A percentile compares a stretch with the other conserved stretches of the same genome.
Evolutionary conservation across 2,329 filamentous ascomycete species (phyloP).

Genomic region (Chrysoporthe austroafricana): DNA sequence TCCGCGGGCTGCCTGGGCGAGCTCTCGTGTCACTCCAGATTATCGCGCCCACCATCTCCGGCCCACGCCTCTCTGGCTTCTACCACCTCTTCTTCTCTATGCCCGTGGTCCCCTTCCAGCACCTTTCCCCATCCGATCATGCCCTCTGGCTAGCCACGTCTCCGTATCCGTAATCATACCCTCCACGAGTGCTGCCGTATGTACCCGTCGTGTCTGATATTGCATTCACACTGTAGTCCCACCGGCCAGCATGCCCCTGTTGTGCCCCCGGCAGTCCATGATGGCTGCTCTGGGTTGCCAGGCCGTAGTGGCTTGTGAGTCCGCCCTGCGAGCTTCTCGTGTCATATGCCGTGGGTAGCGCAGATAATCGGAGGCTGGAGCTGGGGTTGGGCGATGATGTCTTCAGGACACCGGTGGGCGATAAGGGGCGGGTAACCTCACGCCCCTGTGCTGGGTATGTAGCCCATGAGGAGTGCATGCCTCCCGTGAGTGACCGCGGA

Average conservation of each 20-base stretch:
- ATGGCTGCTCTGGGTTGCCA: conserved; percentile 23
- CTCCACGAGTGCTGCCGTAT: conserved; percentile 25
- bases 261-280: conserved; percentile 22
- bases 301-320: conserved; percentile 24
- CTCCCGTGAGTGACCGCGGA: conserved; percentile 26
- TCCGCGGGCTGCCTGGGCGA: not conserved
- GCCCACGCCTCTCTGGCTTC: not conserved
- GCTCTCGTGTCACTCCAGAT: conserved; percentile 12
- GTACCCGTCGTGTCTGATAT: conserved; percentile 28
- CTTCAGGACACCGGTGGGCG: conserved; percentile 26
- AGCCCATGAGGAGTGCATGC: conserved; percentile 28
- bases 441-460: conserved; percentile 20
- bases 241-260: conserved; percentile 22
- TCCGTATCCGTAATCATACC: conserved; percentile 29
- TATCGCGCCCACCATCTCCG: conserved; percentile 17
- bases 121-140: conserved; percentile 22
- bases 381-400: conserved; percentile 25
- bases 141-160: conserved; percentile 29
- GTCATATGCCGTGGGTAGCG: conserved; percentile 27
- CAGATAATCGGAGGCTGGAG: conserved; percentile 23
- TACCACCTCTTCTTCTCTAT: conserved; percentile 3
- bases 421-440: conserved; percentile 24
- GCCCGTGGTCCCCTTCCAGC: conserved; percentile 7
- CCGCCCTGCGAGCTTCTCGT: conserved; percentile 22
- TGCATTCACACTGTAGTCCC: conserved; percentile 31